These are phyloP conservation scores for Oryza glaberrima DNA, from an alignment of 176 grass and related monocot genomes.

Conservation along the genomic window DNA sequence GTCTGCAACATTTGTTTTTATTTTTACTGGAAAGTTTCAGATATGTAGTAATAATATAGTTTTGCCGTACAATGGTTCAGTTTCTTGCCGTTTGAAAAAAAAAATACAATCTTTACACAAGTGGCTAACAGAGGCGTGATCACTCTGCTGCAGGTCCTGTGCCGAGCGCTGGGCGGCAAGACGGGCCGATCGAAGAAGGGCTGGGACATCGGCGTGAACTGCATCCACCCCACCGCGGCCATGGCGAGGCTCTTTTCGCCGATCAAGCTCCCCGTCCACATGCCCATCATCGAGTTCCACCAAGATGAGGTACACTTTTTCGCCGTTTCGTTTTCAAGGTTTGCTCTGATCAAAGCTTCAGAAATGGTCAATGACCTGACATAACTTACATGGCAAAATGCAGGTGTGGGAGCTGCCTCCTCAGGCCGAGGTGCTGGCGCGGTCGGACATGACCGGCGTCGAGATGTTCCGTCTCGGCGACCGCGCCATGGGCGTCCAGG, in stretches of 20 bases:
- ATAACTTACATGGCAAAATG: neutral
- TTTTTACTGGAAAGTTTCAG: neutral
- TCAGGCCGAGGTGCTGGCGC: slow-evolving; percentile 61
- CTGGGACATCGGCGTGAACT: slow-evolving; percentile 87
- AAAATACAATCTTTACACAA: neutral
- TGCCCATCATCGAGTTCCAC: slow-evolving; percentile 94
- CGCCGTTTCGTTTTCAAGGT: neutral
- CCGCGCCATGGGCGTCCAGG: slow-evolving; percentile 84
- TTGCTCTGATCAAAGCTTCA: neutral
- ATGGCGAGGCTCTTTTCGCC: slow-evolving; percentile 63
- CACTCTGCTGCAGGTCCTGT: slow-evolving; percentile 54
- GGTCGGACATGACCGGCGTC: slow-evolving; percentile 73
- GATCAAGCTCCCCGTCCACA: slow-evolving; percentile 73
- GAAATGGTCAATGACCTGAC: neutral
- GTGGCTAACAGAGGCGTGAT: neutral
- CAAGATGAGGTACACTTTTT: slow-evolving; percentile 63
- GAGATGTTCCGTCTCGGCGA: slow-evolving; percentile 83
- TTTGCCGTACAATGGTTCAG: neutral
- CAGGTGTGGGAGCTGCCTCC: slow-evolving; percentile 79
- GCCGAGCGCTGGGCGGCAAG: slow-evolving; percentile 76
- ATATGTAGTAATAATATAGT: neutral
- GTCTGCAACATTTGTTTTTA: neutral
- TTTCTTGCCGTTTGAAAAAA: neutral
- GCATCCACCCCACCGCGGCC: slow-evolving; percentile 81
- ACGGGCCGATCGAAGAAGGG: slow-evolving; percentile 66